Conservation (phyloP, 2,329 filamentous ascomycete genomes). For the Sordariomycetes sp. region DNA sequence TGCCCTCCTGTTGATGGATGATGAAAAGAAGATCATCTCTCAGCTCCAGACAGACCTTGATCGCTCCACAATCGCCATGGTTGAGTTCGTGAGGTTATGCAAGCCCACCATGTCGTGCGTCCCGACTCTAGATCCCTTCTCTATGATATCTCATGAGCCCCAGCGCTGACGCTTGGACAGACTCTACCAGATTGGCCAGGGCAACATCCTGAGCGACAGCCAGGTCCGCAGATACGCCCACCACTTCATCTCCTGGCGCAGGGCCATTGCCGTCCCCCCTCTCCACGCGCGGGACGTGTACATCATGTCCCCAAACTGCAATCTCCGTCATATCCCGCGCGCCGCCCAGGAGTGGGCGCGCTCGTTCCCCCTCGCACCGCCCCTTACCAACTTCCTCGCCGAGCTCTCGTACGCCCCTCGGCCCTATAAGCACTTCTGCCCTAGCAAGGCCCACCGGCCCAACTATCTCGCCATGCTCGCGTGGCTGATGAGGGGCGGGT, state of each 20-base stretch:
- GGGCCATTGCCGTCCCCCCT: constrained; percentile 82
- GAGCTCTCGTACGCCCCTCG: constrained; percentile 70
- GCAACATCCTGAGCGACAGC: constrained; percentile 60
- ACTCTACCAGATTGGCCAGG: constrained; percentile 60
- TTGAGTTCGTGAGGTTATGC: constrained; percentile 70
- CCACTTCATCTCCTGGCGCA: constrained; percentile 93
- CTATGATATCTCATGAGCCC: not conserved
- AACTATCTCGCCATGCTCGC: constrained; percentile 85
- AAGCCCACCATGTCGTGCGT: constrained; percentile 54
- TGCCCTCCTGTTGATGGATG: constrained; percentile 72
- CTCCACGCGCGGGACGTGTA: constrained; percentile 85
- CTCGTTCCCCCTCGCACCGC: constrained; percentile 73
- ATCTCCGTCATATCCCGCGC: constrained; percentile 58
- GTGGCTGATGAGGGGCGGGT: constrained; percentile 85
- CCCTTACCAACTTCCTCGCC: constrained; percentile 78
- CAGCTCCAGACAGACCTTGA: constrained; percentile 70
- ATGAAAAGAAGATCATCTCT: constrained; percentile 62
- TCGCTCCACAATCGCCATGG: constrained; percentile 64
- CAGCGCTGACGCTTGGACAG: constrained; percentile 14
- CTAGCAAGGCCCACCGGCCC: constrained; percentile 76
- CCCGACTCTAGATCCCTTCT: not conserved
- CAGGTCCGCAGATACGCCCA: constrained; percentile 82
- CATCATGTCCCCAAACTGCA: constrained; percentile 82
- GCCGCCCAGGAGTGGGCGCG: constrained; percentile 64
- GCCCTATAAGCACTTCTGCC: constrained; percentile 74